Evolutionary conservation across 371 early-diverging fungal species (phyloP), one percentile per base, ranked within the genome.

Genomic region (Saksenaea vasiformis): DNA sequence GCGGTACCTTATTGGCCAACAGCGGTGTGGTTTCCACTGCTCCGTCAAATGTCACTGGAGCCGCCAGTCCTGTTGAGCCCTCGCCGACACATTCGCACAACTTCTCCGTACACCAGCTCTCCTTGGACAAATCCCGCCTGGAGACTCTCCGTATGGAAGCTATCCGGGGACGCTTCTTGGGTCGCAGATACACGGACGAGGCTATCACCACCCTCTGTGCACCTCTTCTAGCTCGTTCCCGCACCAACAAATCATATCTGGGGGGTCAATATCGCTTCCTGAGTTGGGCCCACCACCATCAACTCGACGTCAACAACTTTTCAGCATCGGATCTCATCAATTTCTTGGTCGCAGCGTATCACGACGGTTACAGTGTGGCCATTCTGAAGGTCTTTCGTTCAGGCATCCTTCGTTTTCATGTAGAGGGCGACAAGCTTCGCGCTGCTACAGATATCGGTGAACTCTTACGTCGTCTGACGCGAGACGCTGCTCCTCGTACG

Each of bases 1-100:
- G 59, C 70, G 14, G 58, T 59, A 5, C 74, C 74, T 1, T 27
- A 57, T 27, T 73, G 74, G 68, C 70, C 68, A 10, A 17, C 53
- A 1, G 73, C 73, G 0, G 36, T 59, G 3, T 68, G 73, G 69
- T 72, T 53, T 36, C 73, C 67, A 17, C 22, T 54, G 8, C 22
- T 61, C 0, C 13, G 43, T 19, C 47, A 54, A 5, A 15, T 72
- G 44, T 36, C 66, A 11, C 11, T 31, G 2, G 15, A 28, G 2
- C 55, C 53, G 0, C 65, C 67, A 0, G 5, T 43, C 13, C 38
- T 58, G 3, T 17, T 35, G 9, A 17, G 64, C 2, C 62, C 64
- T 3, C 28, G 41, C 17, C 27, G 24, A 17, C n/a, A 9, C 0
- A 43, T 2, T 15, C 38, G 1, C 0, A 43, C 44, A 43, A 17